Base-by-base conservation (phyloP, 2,329 filamentous ascomycete species). In the Claviceps monticola region DNA sequence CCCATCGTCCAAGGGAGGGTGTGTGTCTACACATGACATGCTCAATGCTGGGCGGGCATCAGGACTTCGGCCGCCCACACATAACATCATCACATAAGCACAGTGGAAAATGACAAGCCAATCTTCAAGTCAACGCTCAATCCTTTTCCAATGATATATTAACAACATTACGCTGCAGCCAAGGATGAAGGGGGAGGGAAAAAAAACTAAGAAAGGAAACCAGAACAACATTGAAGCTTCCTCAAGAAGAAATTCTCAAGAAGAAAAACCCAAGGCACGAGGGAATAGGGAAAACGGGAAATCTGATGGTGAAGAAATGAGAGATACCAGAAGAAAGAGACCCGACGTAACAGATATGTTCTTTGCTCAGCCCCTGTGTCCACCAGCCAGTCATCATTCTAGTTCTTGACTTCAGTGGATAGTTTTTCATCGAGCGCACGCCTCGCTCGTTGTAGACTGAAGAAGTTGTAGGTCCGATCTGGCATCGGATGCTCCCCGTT, bases 401-500 rank as follows among this genome's bases (percentile, higher is more conserved):
- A 38, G 34, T 36, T 47, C 29, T 48, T 29, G 37, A 11, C 51
- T 55, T 55, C 59, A 55, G 47, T 48, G 51, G 41, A 17, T 21
- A 63, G 60, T 59, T 61, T 61, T 16, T 17, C 59, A 21, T 49
- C 34, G 36, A 46, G 45, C 37, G 45, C 34, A 17, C 26, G 36
- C 45, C 34, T 50, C 34, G 34, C 49, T 19, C 16, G 19, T 19
- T 29, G 26, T 48, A 17, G 26, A 3, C 21, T 11, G 23, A 23
- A 34, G 2, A n/a, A 16, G 19, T 36, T 21, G 11, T 16, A 23
- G 26, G 16, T 36, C 21, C 23, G n/a, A 21, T 41, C n/a, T 41
- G 29, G 21, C n/a, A 39, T 34, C 43, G n/a, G 9, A 41, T 51
- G n/a, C 36, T 50, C 41, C 34, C 39, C 37, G 19, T 23, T 43